Base-by-base conservation (phyloP, 257 asterid species). In the Mitragyna speciosa region DNA sequence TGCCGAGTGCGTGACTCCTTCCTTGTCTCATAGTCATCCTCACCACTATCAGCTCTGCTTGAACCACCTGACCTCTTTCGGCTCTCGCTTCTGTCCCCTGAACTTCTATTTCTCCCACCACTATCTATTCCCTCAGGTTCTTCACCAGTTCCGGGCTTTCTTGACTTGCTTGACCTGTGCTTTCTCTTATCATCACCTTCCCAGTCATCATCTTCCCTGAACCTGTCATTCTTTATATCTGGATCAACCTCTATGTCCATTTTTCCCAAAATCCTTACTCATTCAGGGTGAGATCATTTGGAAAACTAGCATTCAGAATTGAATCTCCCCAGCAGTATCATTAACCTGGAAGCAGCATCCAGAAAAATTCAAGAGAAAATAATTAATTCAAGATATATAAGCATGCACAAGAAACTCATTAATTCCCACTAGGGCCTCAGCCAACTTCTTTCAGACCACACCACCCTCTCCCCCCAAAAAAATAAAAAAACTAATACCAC, bases 251-350 rank as follows among this genome's bases (percentile, higher is more conserved):
- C 95, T 28, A 76, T 75, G n/a, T 87, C 95, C 79, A 80, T 88
- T 78, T 87, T 87, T 82, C 43, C 66, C 30, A 86, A 88, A 83
- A 81, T 82, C 90, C 92, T 88, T 65, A n/a, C 48, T 56, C 80
- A 86, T 71, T 87, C 94, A 71, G 96, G 94, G 70, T n/a, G 97
- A 93, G 82, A 84, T 94, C 97, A 95, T 93, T 69, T 71, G 82
- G 81, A 83, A 65, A 86, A 80, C 73, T 82, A 75, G 80, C 84
- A 87, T 84, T 85, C 68, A 52, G 45, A 73, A 51, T 63, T 51
- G 36, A 52, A 19, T 69, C 73, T 52, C 73, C 19, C 49, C 24
- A 43, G 51, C 20, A 41, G 19, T 43, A 76, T 70, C 59, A 75
- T 45, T 17, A 75, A 76, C 58, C 84, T 45, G 76, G 61, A 81